phyloP scores from a whole-genome alignment of 768 basidiomycete genomes.

The Chalciporus piperatus region DNA sequence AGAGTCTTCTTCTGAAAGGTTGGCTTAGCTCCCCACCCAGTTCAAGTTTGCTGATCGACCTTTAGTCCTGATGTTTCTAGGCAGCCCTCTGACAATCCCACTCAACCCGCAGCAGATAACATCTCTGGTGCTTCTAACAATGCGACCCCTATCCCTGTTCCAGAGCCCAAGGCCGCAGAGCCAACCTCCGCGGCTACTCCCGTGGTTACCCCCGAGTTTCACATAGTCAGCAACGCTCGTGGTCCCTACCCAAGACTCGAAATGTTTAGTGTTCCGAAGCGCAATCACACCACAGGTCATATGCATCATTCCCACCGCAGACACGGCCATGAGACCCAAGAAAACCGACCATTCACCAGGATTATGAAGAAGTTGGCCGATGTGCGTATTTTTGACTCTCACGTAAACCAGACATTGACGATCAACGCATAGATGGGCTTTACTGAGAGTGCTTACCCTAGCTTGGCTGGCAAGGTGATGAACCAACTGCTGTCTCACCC shows the following conservation, averaged over 20 bases:
- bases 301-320: slow-evolving; percentile 22
- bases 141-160: slow-evolving; percentile 5
- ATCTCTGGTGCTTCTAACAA: slow-evolving; percentile 1
- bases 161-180: slow-evolving; percentile 15
- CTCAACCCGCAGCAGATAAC: slow-evolving; percentile 4
- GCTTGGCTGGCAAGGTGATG: slow-evolving; percentile 48
- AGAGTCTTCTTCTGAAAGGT: slow-evolving; percentile 29
- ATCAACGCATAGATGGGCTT: slow-evolving; percentile 66
- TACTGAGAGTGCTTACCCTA: slow-evolving; percentile 53
- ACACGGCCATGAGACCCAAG: slow-evolving; percentile 18
- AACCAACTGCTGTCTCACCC: slow-evolving; percentile 43
- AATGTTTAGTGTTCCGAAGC: slow-evolving; percentile 55
- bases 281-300: slow-evolving; percentile 33
- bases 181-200: slow-evolving; percentile 1
- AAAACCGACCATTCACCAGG: slow-evolving; percentile 43
- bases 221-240: slow-evolving; percentile 61
- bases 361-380: slow-evolving; percentile 62
- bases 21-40: neutral
- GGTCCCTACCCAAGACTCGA: slow-evolving; percentile 62
- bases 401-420: slow-evolving; percentile 8
- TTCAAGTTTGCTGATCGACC: slow-evolving; percentile 4
- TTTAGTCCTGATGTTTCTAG: slow-evolving; percentile 23
- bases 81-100: slow-evolving; percentile 21
- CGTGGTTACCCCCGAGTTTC: slow-evolving; percentile 24
- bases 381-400: slow-evolving; percentile 39